Evolutionary conservation across 2,329 filamentous ascomycete species (phyloP), one percentile per base, ranked within the genome.

Genomic region (Ceratocystis alfenasii): DNA sequence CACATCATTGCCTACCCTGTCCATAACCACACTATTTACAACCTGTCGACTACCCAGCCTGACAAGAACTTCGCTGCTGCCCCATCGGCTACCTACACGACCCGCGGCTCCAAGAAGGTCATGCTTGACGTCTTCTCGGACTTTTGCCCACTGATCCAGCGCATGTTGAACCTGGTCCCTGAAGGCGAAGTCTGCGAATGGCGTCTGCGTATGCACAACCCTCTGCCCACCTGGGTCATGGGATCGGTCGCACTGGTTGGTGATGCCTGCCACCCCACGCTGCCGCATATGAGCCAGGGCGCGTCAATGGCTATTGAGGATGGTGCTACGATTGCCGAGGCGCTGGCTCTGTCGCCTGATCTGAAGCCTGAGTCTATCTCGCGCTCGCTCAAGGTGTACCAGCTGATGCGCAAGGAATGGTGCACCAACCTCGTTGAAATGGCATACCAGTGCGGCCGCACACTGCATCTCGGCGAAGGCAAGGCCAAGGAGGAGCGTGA

Each of bases 1-100:
- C 89, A 92, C 74, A 87, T 90, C 73, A 89, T 92, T 70, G 87
- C 87, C 0, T 93, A 92, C 73, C 85, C 88, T 0, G 85, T 93
- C 55, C 80, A 83, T 68, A 82, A 80, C 71, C 84, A 89, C 71
- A 79, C 78, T 45, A 80, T 86, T 70, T 87, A 86, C 75, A 87
- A 87, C 74, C 75, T 87, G 44, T 84, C 83, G 12, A 80, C 83
- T 10, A 78, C 81, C 36, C 84, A 87, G 72, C 84, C 84, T 2
- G 84, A 87, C 70, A 76, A 74, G 69, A 81, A 84, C 72, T 85
- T 84, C 65, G 81, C 83, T 12, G 77, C 78, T 8, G 81, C 83
- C 2, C 79, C 81, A 2, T 80, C 78, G 41, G 78, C 78, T 46
- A 85, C 81, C 0, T 87, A 86, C 78, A 87, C 84, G 0, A 87